Base-by-base conservation (phyloP, 164 flowering plant genomes). In the Echeveria elegans region DNA sequence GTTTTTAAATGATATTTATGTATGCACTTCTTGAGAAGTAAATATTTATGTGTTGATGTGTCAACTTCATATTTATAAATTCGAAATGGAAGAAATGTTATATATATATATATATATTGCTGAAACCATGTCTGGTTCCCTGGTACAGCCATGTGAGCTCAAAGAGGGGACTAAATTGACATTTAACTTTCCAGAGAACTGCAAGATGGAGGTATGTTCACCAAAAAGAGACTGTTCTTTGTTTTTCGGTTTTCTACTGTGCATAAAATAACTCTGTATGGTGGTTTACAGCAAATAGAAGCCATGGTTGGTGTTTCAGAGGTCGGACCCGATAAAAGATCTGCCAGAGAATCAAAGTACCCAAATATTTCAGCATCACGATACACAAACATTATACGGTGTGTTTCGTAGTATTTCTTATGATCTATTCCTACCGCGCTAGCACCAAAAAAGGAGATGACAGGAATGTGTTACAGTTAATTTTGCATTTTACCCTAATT, bases 221-320 rank as follows among this genome's bases (percentile, higher is more conserved):
- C 66, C 67, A 9, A 21, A 34, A 4, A 21, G 6, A 18, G 64
- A 30, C 11, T n/a, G 8, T 11, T 61, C 31, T n/a, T 19, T 18
- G 10, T n/a, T 12, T 7, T 6, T 36, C 6, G 32, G 2, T 63
- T 10, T 5, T 18, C 1, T 36, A 24, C 21, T 16, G 5, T 34
- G 9, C 41, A 23, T 0, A 8, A 32, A 5, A 1, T n/a, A 47
- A 32, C n/a, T 45, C 14, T 16, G 1, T 34, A 59, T 40, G 11
- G 5, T 7, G 18, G 29, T 41, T 41, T 60, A 23, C 72, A 67
- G 63, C 79, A 75, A 71, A 61, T 77, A 34, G 77, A 72, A 72
- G 81, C 74, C 50, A 67, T 40, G 34, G 59, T 75, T 68, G 63
- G 76, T 40, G 80, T 77, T 47, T 69, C 72, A 59, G 73, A 73